Evolutionary conservation across 2,329 filamentous ascomycete species (phyloP).

Genomic region (Corinectria fuckeliana): DNA sequence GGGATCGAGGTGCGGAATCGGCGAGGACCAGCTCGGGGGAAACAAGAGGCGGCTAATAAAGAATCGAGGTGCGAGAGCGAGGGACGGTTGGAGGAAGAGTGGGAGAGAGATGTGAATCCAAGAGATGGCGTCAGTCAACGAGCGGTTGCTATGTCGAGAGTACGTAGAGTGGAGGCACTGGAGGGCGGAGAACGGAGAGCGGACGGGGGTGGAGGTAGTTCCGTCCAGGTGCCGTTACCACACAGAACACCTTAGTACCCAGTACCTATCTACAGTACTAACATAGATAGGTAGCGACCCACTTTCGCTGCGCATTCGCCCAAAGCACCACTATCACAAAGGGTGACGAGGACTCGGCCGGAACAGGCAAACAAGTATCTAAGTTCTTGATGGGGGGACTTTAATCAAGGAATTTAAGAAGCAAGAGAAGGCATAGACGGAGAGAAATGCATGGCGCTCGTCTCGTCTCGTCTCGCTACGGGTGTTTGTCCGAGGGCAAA

Average conservation of each 20-base stretch:
- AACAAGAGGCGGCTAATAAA: background rate
- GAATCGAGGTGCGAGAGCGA: background rate
- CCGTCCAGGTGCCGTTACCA: slow-evolving; percentile 37
- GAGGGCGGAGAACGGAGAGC: slow-evolving; percentile 33
- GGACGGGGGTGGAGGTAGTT: slow-evolving; percentile 35
- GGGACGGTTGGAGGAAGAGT: background rate
- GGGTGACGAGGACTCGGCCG: background rate
- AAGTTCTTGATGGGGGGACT: too few species aligned
- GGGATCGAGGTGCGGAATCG: slow-evolving; percentile 22
- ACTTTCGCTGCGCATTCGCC: slow-evolving; percentile 10
- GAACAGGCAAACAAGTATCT: background rate
- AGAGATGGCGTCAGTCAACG: slow-evolving; percentile 17
- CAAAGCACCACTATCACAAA: background rate
- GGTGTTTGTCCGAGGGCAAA: background rate
- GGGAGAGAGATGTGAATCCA: slow-evolving; percentile 4
- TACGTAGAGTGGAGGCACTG: slow-evolving; percentile 30
- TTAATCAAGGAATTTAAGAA: background rate
- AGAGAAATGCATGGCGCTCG: background rate
- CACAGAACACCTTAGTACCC: too few species aligned
- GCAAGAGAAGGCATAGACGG: background rate
- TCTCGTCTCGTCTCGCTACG: background rate
- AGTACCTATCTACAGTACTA: too few species aligned
- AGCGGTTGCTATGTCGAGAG: slow-evolving; percentile 19
- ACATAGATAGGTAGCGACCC: too few species aligned
- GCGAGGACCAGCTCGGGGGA: slow-evolving; percentile 22